A percentile compares a stretch with the other conserved stretches of the same genome.
Evolutionary conservation across 768 basidiomycete genomes (phyloP).

Genomic region (Leucosporidium creatinivorum): DNA sequence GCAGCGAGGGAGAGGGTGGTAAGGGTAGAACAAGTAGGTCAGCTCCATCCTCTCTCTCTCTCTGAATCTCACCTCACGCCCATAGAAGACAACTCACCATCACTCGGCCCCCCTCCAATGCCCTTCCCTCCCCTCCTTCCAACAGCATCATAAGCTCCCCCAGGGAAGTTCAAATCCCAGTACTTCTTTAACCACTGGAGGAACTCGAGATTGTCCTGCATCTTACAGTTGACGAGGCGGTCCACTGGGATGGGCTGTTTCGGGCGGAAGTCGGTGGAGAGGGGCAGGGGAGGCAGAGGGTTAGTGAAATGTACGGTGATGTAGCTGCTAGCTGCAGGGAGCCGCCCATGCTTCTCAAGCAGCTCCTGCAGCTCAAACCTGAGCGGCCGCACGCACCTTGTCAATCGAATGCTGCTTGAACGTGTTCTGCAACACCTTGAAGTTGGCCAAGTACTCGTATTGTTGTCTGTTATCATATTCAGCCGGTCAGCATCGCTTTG

Average conservation of each 20-base stretch:
- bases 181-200: slow-evolving; percentile 93
- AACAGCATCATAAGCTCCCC: slow-evolving; percentile 77
- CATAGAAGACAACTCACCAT: background rate
- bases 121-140: slow-evolving; percentile 10
- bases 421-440: slow-evolving; percentile 83
- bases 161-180: slow-evolving; percentile 88
- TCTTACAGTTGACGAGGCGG: slow-evolving; percentile 91
- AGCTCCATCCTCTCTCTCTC: no score
- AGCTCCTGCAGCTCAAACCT: background rate
- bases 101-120: background rate
- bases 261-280: background rate
- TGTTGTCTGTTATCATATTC: slow-evolving; percentile 40
- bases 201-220: slow-evolving; percentile 99
- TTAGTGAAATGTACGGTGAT: background rate
- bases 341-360: background rate
- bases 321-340: no score
- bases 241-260: slow-evolving; percentile 88
- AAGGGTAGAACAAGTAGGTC: no score
- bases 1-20: no score
- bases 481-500: background rate
- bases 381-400: slow-evolving; percentile 56
- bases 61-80: no score
- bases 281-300: background rate
- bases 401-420: slow-evolving; percentile 93
- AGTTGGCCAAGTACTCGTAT: slow-evolving; percentile 92